Conservation (phyloP, 345 rosid genomes). For the Moringa oleifera region DNA sequence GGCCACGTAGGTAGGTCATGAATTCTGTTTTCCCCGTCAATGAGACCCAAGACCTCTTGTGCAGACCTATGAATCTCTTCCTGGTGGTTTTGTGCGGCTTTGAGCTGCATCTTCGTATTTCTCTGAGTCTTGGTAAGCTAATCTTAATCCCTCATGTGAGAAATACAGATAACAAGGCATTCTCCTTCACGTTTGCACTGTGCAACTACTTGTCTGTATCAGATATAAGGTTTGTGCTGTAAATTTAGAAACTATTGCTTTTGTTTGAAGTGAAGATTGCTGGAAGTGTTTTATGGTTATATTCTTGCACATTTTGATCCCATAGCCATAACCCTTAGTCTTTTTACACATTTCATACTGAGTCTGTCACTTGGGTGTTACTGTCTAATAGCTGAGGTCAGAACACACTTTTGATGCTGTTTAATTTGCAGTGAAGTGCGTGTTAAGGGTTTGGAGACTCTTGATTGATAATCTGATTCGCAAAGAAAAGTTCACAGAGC, state of each 20-base stretch:
- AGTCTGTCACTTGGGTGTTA: not conserved
- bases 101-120: conserved; percentile 77
- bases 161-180: conserved; percentile 74
- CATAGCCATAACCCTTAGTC: not conserved
- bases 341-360: no score
- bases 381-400: conserved; percentile 3
- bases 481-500: conserved; percentile 83
- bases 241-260: conserved; percentile 4
- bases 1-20: conserved; percentile 75
- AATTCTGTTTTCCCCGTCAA: conserved; percentile 9
- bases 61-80: conserved; percentile 5
- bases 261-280: conserved; percentile 7
- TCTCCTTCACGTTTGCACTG: conserved; percentile 71
- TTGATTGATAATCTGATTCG: conserved; percentile 69
- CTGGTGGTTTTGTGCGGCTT: conserved; percentile 53
- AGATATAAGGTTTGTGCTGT: conserved; percentile 67
- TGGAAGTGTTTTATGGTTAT: no score
- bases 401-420: conserved; percentile 20
- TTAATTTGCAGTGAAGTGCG: conserved; percentile 85
- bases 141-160: conserved; percentile 89
- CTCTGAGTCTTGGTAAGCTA: conserved; percentile 74
- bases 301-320: not conserved
- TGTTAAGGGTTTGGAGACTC: conserved; percentile 96
- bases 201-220: conserved; percentile 80
- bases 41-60: conserved; percentile 6